These are phyloP conservation scores for Curvularia sp. DNA, from an alignment of 2,329 filamentous ascomycete genomes.

Conservation along the genomic window DNA sequence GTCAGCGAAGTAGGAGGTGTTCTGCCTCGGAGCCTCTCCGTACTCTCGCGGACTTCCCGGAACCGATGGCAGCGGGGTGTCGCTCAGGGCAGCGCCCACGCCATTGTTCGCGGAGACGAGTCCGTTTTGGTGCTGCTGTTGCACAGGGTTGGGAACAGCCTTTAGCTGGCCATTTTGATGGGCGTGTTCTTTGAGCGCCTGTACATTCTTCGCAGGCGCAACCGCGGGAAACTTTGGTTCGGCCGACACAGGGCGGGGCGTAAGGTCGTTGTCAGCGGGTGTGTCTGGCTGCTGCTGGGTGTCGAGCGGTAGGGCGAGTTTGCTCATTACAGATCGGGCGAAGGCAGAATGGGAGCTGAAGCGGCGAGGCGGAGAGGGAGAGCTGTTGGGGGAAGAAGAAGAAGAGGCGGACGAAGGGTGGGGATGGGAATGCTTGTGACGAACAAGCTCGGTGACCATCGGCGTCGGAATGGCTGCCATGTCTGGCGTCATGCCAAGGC, in stretches of 20 bases:
- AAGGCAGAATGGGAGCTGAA: conserved; percentile 58
- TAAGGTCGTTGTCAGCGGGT: conserved; percentile 25
- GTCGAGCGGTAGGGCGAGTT: conserved; percentile 37
- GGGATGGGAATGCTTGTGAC: conserved; percentile 23
- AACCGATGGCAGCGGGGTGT: conserved; percentile 68
- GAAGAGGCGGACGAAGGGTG: conserved; percentile 28
- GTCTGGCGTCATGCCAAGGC: conserved; percentile 20
- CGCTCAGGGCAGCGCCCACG: conserved; percentile 63
- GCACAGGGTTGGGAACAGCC: conserved; percentile 24
- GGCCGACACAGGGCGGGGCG: conserved; percentile 25
- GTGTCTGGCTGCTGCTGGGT: conserved; percentile 25
- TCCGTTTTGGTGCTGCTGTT: conserved; percentile 24
- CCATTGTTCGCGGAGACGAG: conserved; percentile 46
- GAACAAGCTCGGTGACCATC: conserved; percentile 21
- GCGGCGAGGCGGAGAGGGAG: conserved; percentile 27
- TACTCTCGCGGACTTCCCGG: conserved; percentile 69
- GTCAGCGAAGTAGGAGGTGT: conserved; percentile 28
- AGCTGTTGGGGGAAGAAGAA: conserved; percentile 19
- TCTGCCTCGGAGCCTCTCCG: conserved; percentile 41
- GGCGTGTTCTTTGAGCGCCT: conserved; percentile 33
- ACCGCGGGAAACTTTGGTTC: conserved; percentile 19
- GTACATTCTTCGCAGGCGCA: conserved; percentile 32
- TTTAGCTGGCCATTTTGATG: conserved; percentile 42
- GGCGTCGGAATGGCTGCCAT: conserved; percentile 27
- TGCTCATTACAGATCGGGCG: conserved; percentile 60